Evolutionary conservation across 257 asterid genomes (phyloP), one percentile per base, ranked within the genome.

Genomic region (Oldenlandia corymbosa): DNA sequence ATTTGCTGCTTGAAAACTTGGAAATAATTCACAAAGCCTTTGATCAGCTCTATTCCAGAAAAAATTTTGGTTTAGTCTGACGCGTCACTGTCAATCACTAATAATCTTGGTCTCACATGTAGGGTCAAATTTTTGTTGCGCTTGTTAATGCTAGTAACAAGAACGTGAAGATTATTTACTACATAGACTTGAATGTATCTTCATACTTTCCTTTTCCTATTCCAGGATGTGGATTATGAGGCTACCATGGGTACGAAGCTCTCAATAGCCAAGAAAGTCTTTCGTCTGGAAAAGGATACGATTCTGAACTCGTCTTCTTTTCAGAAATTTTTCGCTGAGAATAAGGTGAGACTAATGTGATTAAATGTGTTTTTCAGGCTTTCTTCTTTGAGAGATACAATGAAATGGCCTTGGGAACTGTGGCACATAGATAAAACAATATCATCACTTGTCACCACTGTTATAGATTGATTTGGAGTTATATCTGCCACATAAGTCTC

Each of bases 181-280:
- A 59, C 39, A 50, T 64, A n/a, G 26, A 21, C 23, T 21, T 41
- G 37, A 54, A 24, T 46, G 26, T 31, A 24, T 51, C 31, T 27
- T n/a, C 61, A 67, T 32, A 23, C 46, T 58, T 47, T 66, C 49
- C 12, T 41, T 68, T 71, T 58, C 49, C 73, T 56, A 36, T 69
- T 51, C 62, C 81, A 92, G 99, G 86, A 68, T 62, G 94, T 92
- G 66, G 97, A 92, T 75, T 92, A 92, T 49, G 99, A 92, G 63
- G 96, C 87, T 75, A 72, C 91, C 68, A 79, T 92, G 99, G 87
- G 88, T 45, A 70, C 83, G 32, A 92, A 92, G 68, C 91, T 92
- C 68, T 81, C 95, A 36, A 85, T 89, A 68, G 91, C 97, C 68
- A 89, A 89, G 84, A 92, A 84, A 75, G 73, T 92, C 34, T 92